Evolutionary conservation across 1,284 basidiomycete genomes (phyloP).

Genomic region (Salmacisia buchloeana): DNA sequence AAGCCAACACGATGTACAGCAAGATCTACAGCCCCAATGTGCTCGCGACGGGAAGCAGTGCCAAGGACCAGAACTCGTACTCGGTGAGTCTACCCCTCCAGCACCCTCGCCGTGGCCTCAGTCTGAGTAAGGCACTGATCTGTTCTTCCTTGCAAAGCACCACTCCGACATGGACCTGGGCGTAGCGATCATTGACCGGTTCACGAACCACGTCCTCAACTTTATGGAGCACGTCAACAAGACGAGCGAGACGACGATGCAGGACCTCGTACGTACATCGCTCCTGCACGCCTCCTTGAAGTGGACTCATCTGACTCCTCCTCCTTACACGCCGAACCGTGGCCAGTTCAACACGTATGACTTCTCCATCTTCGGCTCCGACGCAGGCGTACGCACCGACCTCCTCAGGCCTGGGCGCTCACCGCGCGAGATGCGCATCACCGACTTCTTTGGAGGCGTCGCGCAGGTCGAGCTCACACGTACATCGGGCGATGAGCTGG

Average conservation of each 20-base stretch:
- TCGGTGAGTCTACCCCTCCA: conserved; percentile 61
- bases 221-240: conserved; percentile 90
- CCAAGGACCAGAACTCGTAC: conserved; percentile 85
- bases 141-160: conserved; percentile 58
- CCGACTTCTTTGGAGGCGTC: conserved; percentile 93
- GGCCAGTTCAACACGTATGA: conserved; percentile 74
- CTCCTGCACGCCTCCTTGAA: background rate
- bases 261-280: conserved; percentile 59
- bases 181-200: conserved; percentile 89
- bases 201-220: conserved; percentile 83
- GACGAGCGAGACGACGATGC: conserved; percentile 71
- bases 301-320: background rate
- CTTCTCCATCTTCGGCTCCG: conserved; percentile 68
- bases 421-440: conserved; percentile 68
- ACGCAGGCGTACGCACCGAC: conserved; percentile 78
- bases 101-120: background rate
- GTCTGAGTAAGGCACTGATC: background rate
- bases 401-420: conserved; percentile 71
- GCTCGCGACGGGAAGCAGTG: conserved; percentile 82
- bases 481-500: background rate
- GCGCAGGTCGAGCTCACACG: conserved; percentile 65
- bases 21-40: conserved; percentile 94
- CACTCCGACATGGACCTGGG: conserved; percentile 89
- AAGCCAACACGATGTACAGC: conserved; percentile 91
- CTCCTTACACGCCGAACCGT: no score